A percentile compares a stretch with the other conserved stretches of the same genome.
Conservation (phyloP, 306 rosid species). For the Prunus mira region DNA sequence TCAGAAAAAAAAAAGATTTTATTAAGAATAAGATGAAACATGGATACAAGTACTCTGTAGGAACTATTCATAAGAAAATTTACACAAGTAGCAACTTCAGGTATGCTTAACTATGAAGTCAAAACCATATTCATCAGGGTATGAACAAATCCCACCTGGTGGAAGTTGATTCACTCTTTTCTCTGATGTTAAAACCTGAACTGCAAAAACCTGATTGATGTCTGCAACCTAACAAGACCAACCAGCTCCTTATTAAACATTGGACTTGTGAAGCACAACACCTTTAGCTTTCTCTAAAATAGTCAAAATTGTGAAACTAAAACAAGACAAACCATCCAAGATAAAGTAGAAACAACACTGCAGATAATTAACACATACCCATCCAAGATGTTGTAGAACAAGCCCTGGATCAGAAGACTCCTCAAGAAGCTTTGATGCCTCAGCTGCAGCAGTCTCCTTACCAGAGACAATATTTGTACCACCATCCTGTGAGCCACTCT, state of each 20-base stretch:
- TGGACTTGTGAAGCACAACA: background rate
- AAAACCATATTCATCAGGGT: slow-evolving; percentile 19
- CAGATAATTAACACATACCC: slow-evolving; percentile 49
- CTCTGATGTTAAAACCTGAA: slow-evolving; percentile 73
- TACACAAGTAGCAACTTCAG: background rate
- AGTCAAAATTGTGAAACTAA: background rate
- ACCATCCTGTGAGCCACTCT: slow-evolving; percentile 29
- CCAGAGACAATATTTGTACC: slow-evolving; percentile 47
- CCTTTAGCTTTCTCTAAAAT: slow-evolving; percentile 6
- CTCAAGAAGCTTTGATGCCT: slow-evolving; percentile 93
- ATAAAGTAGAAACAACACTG: background rate
- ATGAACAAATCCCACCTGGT: slow-evolving; percentile 60
- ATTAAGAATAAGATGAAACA: too few relatives aligned
- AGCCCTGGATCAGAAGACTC: slow-evolving; percentile 78
- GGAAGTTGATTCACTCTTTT: slow-evolving; percentile 65
- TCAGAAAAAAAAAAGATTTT: too few relatives aligned
- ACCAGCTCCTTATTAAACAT: slow-evolving; percentile 14
- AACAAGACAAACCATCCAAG: background rate
- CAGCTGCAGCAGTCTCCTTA: slow-evolving; percentile 76
- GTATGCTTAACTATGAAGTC: background rate
- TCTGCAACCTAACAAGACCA: slow-evolving; percentile 74
- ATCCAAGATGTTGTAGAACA: slow-evolving; percentile 94
- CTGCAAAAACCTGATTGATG: slow-evolving; percentile 79
- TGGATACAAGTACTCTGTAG: background rate
- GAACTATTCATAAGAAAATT: background rate